Conservation (phyloP, 495 filamentous ascomycete species). For the Letharia lupina region DNA sequence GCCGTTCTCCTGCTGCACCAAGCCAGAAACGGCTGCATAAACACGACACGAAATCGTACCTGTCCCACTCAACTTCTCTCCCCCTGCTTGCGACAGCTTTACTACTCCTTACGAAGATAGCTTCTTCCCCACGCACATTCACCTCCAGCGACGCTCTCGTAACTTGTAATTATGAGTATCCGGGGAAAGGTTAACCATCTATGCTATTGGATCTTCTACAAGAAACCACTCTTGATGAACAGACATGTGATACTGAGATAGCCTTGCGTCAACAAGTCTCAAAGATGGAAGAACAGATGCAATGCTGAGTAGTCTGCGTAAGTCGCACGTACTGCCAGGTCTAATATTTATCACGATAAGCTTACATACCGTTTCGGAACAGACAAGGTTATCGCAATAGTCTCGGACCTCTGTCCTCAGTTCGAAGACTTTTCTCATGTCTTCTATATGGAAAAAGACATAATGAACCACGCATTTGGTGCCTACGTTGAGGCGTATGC, state of each 20-base stretch:
- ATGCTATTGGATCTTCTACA: no score
- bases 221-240: no score
- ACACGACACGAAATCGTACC: no score
- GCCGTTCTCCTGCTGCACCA: no score
- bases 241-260: background rate
- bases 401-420: background rate
- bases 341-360: background rate
- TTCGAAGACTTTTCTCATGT: background rate
- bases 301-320: background rate
- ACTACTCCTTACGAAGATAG: no score
- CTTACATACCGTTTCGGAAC: conserved; percentile 32
- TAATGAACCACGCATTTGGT: conserved; percentile 1
- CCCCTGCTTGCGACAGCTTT: no score
- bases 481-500: background rate
- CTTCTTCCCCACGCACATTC: no score
- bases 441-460: conserved; percentile 7
- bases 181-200: no score
- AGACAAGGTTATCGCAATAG: background rate
- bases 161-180: no score
- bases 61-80: no score
- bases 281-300: background rate
- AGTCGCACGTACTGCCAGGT: background rate
- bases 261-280: background rate
- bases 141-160: no score
- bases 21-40: no score